Conservation (phyloP, 441 rosid species). For the Gossypium laxum region DNA sequence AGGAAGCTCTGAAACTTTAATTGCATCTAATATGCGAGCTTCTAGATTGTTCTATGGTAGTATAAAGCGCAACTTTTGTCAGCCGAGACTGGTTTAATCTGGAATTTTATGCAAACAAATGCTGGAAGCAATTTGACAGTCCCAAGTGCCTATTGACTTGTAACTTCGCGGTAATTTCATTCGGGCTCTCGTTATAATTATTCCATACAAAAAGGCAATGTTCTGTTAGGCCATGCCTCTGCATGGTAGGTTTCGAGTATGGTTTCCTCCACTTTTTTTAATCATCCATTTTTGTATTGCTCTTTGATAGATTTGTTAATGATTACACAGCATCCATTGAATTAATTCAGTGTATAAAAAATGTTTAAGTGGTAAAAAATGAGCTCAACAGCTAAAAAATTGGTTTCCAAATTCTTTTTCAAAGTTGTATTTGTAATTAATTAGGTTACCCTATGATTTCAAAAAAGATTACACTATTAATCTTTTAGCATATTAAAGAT, state of each 20-base stretch:
- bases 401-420: background rate
- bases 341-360: background rate
- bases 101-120: background rate
- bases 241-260: background rate
- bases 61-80: background rate
- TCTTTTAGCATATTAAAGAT: background rate
- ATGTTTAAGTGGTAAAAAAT: background rate
- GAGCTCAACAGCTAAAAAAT: background rate
- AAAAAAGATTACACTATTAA: background rate
- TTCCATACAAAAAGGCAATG: background rate
- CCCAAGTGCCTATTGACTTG: background rate
- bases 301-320: background rate
- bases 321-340: background rate
- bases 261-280: background rate
- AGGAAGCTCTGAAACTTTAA: slow-evolving; percentile 47
- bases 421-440: background rate
- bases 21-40: background rate
- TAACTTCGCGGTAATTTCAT: background rate
- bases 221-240: background rate
- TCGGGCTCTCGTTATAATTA: background rate
- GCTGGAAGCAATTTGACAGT: background rate
- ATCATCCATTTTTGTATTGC: background rate
- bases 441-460: background rate
- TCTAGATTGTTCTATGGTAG: background rate
- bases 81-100: background rate